Percentiles rank a stretch among this genome's conserved stretches.
phyloP scores from a whole-genome alignment of 768 basidiomycete genomes.

The Rhizopogon rudus region DNA sequence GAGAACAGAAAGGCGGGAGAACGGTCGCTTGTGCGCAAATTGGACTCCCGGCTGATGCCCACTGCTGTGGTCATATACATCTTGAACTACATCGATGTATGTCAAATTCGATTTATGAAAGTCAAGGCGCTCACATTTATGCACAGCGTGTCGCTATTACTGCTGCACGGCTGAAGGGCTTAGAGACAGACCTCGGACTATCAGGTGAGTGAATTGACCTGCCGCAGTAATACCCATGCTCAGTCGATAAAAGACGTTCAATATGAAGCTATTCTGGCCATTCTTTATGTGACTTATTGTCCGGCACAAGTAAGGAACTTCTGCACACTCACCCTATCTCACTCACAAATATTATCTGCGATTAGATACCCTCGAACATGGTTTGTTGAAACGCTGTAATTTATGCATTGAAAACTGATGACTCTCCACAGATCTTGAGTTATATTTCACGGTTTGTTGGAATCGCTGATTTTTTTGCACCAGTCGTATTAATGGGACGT shows the following conservation, averaged over 20 bases:
- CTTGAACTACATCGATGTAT: slow-evolving; percentile 24
- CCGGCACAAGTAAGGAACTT: slow-evolving; percentile 34
- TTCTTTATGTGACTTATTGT: slow-evolving; percentile 54
- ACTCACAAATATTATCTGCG: background rate
- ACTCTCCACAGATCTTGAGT: slow-evolving; percentile 44
- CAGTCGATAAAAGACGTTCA: slow-evolving; percentile 36
- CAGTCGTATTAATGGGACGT: background rate
- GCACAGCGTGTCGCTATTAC: slow-evolving; percentile 33
- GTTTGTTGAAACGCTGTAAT: slow-evolving; percentile 22
- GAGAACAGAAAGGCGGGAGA: slow-evolving; percentile 15
- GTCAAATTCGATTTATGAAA: background rate
- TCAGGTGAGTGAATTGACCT: slow-evolving; percentile 15
- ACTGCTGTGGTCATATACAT: slow-evolving; percentile 18
- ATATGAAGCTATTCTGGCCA: slow-evolving; percentile 47
- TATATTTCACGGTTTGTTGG: slow-evolving; percentile 42
- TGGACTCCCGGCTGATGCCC: slow-evolving; percentile 25
- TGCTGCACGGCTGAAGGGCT: slow-evolving; percentile 34
- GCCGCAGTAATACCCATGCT: background rate
- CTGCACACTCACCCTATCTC: background rate
- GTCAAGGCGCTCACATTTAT: background rate
- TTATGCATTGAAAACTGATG: background rate
- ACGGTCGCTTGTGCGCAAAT: slow-evolving; percentile 17
- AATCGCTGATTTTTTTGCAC: background rate
- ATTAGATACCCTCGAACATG: slow-evolving; percentile 61
- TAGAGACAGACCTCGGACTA: slow-evolving; percentile 34